A percentile compares a stretch with the other conserved stretches of the same genome.
phyloP scores from a whole-genome alignment of 169 alveolate genomes.

The Plasmodium inui region DNA sequence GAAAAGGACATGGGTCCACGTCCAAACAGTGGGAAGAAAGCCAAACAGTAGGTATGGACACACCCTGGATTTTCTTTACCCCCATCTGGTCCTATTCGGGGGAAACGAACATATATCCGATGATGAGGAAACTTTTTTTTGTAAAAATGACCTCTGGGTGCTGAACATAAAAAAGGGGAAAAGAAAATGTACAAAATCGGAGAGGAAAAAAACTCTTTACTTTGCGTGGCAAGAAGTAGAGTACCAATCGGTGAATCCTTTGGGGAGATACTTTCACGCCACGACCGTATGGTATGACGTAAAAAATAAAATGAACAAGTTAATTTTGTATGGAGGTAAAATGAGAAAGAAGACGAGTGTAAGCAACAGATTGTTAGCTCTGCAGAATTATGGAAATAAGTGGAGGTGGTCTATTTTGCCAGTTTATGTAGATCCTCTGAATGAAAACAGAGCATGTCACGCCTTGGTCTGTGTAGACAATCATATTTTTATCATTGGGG shows the following conservation, averaged over 20 bases:
- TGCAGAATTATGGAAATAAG: constrained; percentile 22
- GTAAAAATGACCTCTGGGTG: constrained; percentile 69
- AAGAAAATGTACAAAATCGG: constrained; percentile 1
- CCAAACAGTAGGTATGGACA: constrained; percentile 74
- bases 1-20: constrained; percentile 57
- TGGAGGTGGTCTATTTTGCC: constrained; percentile 69
- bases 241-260: constrained; percentile 25
- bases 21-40: constrained; percentile 20
- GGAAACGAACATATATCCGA: constrained; percentile 63
- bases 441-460: constrained; percentile 73
- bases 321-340: constrained; percentile 75
- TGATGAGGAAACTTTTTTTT: constrained; percentile 41
- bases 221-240: constrained; percentile 65
- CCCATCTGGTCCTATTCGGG: constrained; percentile 61
- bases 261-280: constrained; percentile 70
- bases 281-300: constrained; percentile 69
- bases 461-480: constrained; percentile 12
- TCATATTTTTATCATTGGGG: constrained; percentile 72
- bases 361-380: constrained; percentile 13
- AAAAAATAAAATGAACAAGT: constrained; percentile 35
- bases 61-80: constrained; percentile 66
- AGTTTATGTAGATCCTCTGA: constrained; percentile 25
- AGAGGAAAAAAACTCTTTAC: not conserved
- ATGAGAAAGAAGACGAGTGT: constrained; percentile 32
- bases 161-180: constrained; percentile 54